Percentiles rank a stretch among this genome's conserved stretches.
phyloP scores from a whole-genome alignment of 225 moss, liverwort and hornwort genomes.

The Lunularia cruciata region DNA sequence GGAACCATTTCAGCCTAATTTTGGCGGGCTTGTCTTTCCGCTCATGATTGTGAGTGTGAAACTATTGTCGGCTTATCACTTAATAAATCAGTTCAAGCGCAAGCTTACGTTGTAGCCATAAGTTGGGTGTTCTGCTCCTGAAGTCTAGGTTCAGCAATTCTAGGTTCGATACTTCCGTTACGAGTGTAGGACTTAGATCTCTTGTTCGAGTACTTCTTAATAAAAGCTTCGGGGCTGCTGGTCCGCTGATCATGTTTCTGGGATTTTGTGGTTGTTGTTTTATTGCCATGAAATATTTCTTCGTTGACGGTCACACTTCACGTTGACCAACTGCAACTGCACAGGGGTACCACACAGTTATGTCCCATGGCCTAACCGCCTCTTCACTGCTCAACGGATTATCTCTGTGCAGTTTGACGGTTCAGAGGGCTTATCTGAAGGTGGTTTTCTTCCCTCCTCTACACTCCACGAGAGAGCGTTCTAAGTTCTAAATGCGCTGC shows the following conservation, averaged over 20 bases:
- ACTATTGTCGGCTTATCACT: constrained; percentile 2
- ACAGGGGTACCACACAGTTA: not conserved
- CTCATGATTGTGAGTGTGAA: not conserved
- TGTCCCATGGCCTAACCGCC: constrained; percentile 15
- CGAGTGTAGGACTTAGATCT: constrained; percentile 6
- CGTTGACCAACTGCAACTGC: not conserved
- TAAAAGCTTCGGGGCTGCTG: not conserved
- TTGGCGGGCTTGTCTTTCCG: constrained; percentile 1
- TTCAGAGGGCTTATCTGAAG: not conserved
- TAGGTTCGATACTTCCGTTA: not conserved
- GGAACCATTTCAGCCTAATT: not conserved
- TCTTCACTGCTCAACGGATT: constrained; percentile 11
- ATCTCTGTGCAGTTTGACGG: not conserved
- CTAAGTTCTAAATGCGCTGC: too few species aligned
- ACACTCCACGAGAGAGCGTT: too few species aligned
- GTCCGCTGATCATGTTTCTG: not conserved
- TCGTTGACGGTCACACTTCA: too few species aligned
- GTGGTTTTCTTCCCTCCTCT: not conserved
- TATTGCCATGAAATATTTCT: too few species aligned
- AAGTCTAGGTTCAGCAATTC: not conserved
- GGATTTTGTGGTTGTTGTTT: too few species aligned
- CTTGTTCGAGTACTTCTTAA: constrained; percentile 3
- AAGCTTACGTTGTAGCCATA: not conserved
- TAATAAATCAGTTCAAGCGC: constrained; percentile 1
- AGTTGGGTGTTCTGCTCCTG: not conserved